These are phyloP conservation scores for Aegilops umbellulata DNA, from an alignment of 176 grass and related monocot species.

Conservation along the genomic window DNA sequence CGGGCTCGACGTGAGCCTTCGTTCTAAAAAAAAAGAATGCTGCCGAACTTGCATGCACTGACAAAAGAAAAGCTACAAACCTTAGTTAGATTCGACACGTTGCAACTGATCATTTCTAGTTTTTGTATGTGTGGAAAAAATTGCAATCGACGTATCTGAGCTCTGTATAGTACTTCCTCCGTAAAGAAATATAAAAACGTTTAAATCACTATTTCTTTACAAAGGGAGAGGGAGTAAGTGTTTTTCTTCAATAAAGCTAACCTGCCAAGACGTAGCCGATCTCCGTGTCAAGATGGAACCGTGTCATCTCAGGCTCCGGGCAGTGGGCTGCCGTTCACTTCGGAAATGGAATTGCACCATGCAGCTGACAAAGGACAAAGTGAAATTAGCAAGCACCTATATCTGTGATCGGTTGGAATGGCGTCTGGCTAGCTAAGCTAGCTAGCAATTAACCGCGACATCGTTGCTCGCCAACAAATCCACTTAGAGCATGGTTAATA, in stretches of 20 bases:
- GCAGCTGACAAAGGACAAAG: neutral
- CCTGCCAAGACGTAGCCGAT: neutral
- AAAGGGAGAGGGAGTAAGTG: no score
- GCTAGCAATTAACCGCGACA: neutral
- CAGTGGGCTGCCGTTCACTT: neutral
- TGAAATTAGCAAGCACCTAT: neutral
- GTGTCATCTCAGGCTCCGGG: neutral
- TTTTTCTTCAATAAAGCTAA: neutral
- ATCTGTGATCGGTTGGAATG: neutral
- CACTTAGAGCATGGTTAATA: neutral
- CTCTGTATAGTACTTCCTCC: neutral
- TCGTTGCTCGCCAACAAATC: neutral
- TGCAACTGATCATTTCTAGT: neutral
- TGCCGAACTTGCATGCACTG: neutral
- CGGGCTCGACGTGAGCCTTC: no score
- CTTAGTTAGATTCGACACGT: neutral
- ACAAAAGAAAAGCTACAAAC: neutral
- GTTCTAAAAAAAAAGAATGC: no score
- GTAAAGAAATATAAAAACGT: no score
- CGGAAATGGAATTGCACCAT: slow-evolving; percentile 3
- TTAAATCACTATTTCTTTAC: no score
- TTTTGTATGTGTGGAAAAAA: neutral
- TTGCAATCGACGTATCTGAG: neutral
- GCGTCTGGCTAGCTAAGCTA: neutral
- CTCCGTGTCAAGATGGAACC: neutral